A percentile compares a stretch with the other conserved stretches of the same genome.
Conservation (phyloP, 306 rosid species). For the Aeschynomene evenia region DNA sequence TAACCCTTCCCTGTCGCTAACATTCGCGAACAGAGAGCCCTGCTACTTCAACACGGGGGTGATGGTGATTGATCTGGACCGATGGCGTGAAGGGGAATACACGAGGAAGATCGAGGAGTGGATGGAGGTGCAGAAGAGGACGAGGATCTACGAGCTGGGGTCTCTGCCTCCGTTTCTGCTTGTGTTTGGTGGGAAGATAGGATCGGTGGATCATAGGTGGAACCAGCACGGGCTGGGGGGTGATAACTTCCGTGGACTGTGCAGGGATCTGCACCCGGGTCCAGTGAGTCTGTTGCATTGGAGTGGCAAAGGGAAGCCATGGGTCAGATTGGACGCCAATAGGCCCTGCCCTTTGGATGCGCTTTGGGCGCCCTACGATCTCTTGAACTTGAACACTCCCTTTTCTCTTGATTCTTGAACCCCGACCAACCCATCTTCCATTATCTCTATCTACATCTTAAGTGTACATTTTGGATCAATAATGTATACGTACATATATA, state of each 20-base stretch:
- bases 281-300: conserved; percentile 90
- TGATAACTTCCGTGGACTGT: conserved; percentile 73
- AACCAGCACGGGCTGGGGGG: conserved; percentile 92
- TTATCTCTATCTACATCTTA: too few species aligned
- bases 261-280: conserved; percentile 83
- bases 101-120: conserved; percentile 73
- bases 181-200: conserved; percentile 75
- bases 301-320: conserved; percentile 97
- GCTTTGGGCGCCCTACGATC: conserved; percentile 93
- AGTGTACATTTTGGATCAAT: neutral
- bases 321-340: conserved; percentile 85
- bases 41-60: conserved; percentile 94
- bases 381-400: conserved; percentile 60
- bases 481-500: too few species aligned
- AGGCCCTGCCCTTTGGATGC: conserved; percentile 88
- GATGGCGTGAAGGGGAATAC: conserved; percentile 71
- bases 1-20: conserved; percentile 63
- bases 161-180: conserved; percentile 80
- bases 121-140: conserved; percentile 87
- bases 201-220: conserved; percentile 78
- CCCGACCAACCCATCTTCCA: too few species aligned
- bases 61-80: conserved; percentile 76
- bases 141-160: conserved; percentile 77
- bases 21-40: conserved; percentile 55
- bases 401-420: conserved; percentile 67